phyloP scores from a whole-genome alignment of 345 rosid species.

The Ceriops tagal region DNA sequence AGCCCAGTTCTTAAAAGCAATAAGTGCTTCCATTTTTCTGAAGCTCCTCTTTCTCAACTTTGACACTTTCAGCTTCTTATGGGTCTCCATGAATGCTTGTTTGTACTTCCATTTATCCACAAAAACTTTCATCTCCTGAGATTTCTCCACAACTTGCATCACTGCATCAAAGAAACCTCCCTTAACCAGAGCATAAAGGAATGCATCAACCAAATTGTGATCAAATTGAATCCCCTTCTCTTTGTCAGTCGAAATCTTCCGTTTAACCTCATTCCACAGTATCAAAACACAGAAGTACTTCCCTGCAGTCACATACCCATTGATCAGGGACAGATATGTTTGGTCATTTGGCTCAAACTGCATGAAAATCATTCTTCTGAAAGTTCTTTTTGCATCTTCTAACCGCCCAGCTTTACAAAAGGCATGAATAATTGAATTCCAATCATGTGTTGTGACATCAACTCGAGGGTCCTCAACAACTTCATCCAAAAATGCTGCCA shows the following conservation, averaged over 20 bases:
- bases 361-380: slow-evolving; percentile 82
- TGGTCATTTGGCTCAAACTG: slow-evolving; percentile 80
- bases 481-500: slow-evolving; percentile 88
- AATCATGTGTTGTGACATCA: slow-evolving; percentile 88
- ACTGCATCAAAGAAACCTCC: slow-evolving; percentile 96
- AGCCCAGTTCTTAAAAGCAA: slow-evolving; percentile 97
- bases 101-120: slow-evolving; percentile 97
- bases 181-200: slow-evolving; percentile 81
- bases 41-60: slow-evolving; percentile 79
- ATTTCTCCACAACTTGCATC: slow-evolving; percentile 92
- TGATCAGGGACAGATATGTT: slow-evolving; percentile 80
- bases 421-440: slow-evolving; percentile 96
- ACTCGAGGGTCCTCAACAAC: slow-evolving; percentile 84
- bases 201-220: slow-evolving; percentile 75
- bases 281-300: slow-evolving; percentile 70
- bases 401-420: slow-evolving; percentile 81
- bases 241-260: slow-evolving; percentile 53
- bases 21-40: slow-evolving; percentile 86
- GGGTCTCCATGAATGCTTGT: slow-evolving; percentile 96
- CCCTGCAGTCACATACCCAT: slow-evolving; percentile 71
- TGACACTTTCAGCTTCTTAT: slow-evolving; percentile 82
- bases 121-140: slow-evolving; percentile 85
- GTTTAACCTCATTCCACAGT: slow-evolving; percentile 82
- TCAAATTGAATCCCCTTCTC: slow-evolving; percentile 55
- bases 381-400: slow-evolving; percentile 85